These are phyloP conservation scores for Leptographium radiaticola DNA, from an alignment of 2,329 filamentous ascomycete genomes.

Conservation along the genomic window DNA sequence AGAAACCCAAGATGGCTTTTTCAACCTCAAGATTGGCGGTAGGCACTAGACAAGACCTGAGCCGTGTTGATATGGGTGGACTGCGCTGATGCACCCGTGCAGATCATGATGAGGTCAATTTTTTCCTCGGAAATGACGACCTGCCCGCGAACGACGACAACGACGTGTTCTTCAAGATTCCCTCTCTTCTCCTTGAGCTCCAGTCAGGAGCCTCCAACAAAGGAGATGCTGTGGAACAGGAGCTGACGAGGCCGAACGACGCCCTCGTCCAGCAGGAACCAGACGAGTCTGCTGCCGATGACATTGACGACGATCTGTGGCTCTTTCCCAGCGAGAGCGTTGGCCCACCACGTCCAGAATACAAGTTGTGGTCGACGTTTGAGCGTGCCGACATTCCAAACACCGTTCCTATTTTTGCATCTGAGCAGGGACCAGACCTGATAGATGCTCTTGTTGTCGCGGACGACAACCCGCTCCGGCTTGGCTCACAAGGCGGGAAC, in stretches of 20 bases:
- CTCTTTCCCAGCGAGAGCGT: conserved; percentile 22
- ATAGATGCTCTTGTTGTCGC: conserved; percentile 50
- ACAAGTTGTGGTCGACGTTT: conserved; percentile 61
- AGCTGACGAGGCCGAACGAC: neutral
- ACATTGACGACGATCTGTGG: conserved; percentile 32
- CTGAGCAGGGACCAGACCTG: conserved; percentile 51
- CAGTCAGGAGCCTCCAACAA: neutral
- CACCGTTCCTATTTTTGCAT: conserved; percentile 40
- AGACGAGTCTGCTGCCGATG: no score
- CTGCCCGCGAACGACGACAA: neutral
- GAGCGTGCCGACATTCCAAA: conserved; percentile 24
- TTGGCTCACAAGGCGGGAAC: conserved; percentile 23
- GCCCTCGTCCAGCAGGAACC: neutral
- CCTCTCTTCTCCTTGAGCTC: conserved; percentile 14
- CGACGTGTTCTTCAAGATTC: conserved; percentile 31
- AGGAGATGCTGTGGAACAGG: neutral
- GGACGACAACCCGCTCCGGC: conserved; percentile 24
- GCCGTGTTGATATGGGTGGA: no score
- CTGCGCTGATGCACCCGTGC: neutral
- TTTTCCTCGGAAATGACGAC: conserved; percentile 10
- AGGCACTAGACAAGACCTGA: neutral
- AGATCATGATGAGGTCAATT: neutral
- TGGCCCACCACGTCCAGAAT: conserved; percentile 22
- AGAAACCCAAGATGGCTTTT: conserved; percentile 21
- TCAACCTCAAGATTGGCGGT: conserved; percentile 26